A percentile compares a stretch with the other conserved stretches of the same genome.
These are phyloP conservation scores for Polytrichum commune DNA, from an alignment of 225 moss, liverwort and hornwort species.

Conservation along the genomic window DNA sequence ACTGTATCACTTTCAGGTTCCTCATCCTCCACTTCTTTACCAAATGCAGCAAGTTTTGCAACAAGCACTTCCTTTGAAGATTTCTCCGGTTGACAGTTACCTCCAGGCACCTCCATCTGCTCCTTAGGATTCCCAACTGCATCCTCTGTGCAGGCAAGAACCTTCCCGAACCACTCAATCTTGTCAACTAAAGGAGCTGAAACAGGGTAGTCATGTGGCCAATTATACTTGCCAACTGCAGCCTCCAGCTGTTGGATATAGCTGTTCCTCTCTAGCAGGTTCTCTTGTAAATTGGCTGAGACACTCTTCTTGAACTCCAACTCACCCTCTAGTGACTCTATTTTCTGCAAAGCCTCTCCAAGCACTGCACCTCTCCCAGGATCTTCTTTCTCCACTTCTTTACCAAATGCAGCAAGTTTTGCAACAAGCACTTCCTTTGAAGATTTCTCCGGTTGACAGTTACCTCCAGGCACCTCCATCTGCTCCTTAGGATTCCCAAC, in stretches of 20 bases:
- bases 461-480: background rate
- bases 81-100: background rate
- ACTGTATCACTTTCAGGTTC: background rate
- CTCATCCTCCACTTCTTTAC: background rate
- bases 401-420: background rate
- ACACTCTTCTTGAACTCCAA: background rate
- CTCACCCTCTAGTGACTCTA: background rate
- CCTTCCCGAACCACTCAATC: background rate
- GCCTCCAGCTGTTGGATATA: background rate
- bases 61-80: conserved; percentile 14
- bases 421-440: conserved; percentile 13
- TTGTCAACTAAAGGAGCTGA: background rate
- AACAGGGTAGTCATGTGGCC: background rate
- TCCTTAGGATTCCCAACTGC: conserved; percentile 11
- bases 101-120: background rate
- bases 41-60: background rate
- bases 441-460: background rate
- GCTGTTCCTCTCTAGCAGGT: background rate
- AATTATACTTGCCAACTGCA: background rate
- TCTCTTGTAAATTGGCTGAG: background rate
- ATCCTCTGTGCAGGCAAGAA: conserved; percentile 20
- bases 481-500: conserved; percentile 5
- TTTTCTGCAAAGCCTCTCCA: background rate
- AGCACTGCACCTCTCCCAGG: background rate
- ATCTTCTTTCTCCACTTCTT: background rate